These are phyloP conservation scores for Vachellia pachyceras DNA, from an alignment of 306 rosid species.

Conservation along the genomic window DNA sequence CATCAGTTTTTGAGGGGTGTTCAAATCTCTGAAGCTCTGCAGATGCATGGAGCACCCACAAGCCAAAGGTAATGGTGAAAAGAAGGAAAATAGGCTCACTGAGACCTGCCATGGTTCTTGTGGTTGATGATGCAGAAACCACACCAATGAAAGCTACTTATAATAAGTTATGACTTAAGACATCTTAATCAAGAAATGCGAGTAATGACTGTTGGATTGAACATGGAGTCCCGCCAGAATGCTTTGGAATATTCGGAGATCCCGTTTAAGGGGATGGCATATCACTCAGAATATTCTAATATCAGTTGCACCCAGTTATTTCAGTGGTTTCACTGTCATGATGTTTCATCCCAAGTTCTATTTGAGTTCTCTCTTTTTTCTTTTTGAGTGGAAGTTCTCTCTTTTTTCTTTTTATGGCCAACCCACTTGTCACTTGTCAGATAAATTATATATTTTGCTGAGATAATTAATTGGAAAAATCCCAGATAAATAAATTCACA, in stretches of 20 bases:
- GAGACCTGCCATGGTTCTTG: constrained; percentile 32
- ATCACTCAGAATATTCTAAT: constrained; percentile 13
- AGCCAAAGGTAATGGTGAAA: constrained; percentile 33
- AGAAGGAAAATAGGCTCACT: constrained; percentile 26
- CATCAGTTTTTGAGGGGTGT: constrained; percentile 47
- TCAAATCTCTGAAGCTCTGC: constrained; percentile 51
- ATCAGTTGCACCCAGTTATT: neutral
- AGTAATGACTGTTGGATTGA: neutral
- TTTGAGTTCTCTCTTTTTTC: neutral
- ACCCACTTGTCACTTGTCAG: too few relatives aligned
- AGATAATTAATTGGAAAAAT: too few relatives aligned
- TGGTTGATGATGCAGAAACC: neutral
- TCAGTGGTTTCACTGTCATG: neutral
- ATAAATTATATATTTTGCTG: too few relatives aligned
- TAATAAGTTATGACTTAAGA: neutral
- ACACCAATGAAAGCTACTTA: neutral
- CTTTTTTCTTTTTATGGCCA: too few relatives aligned
- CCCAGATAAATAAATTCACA: too few relatives aligned
- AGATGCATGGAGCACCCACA: constrained; percentile 39
- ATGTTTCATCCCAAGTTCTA: neutral
- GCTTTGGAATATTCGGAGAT: constrained; percentile 16
- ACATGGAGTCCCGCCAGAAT: neutral
- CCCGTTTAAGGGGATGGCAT: neutral
- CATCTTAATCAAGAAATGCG: too few relatives aligned
- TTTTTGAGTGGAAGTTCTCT: too few relatives aligned